Evolutionary conservation across 2,329 filamentous ascomycete genomes (phyloP), one percentile per base, ranked within the genome.

Genomic region (Fusarium sulawesiense): DNA sequence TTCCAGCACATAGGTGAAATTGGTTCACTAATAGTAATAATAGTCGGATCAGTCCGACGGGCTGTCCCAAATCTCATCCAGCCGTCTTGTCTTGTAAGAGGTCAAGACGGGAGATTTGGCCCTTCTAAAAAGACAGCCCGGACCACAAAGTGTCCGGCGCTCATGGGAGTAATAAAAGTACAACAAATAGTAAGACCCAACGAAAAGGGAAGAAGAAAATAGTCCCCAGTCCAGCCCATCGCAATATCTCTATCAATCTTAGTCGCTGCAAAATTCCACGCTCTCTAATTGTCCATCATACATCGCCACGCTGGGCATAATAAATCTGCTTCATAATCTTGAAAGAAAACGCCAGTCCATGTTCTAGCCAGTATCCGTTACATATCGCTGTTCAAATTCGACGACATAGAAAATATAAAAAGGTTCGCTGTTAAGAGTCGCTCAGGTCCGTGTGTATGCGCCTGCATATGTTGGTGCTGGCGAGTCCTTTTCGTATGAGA

Each of bases 401-500:
- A 49, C 42, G 23, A 56, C 41, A 51, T 45, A 47, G n/a, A 25
- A 58, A 47, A 63, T 41, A 18, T 21, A 44, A 67, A 60, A 32
- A 25, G 29, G 30, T 25, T 16, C 34, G 42, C 21, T 14, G 32
- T 21, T 21, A 34, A 30, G 10, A 13, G 20, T 34, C 27, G 42
- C 20, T 59, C 44, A 53, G 27, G 42, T 55, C 20, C 54, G 56
- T 21, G 68, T 48, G 47, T 77, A 77, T 23, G 64, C 62, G 29
- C 72, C 70, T 12, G 65, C 57, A 46, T 79, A 78, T 21, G 65
- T 56, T 11, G 78, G 78, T n/a, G 64, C 73, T 6, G 79, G 80
- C 8, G 75, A 76, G 53, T 60, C 57, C 46, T 63, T 51, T n/a
- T 81, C 79, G 37, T 76, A 78, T 49, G 56, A 63, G 11, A 73